These are phyloP conservation scores for Thraustochytrium sp. DNA, from an alignment of 352 stramenopile genomes.

Conservation along the genomic window DNA sequence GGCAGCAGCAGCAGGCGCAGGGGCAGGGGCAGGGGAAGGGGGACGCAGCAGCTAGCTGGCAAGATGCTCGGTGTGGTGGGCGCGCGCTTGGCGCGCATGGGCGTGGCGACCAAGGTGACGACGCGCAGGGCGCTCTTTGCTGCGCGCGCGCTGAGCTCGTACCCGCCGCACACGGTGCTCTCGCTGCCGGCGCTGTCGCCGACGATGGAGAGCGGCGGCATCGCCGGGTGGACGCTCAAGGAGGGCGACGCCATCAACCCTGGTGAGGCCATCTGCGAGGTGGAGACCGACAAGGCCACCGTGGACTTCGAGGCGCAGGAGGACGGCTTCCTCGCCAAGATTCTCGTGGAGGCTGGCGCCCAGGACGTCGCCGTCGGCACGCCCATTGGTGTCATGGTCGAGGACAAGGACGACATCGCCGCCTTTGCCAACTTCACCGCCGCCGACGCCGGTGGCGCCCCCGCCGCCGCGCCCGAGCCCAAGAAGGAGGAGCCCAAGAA, in stretches of 20 bases:
- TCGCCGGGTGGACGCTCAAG: slow-evolving; percentile 52
- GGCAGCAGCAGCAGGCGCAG: background rate
- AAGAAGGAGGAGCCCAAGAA: background rate
- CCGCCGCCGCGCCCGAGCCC: slow-evolving; percentile 49
- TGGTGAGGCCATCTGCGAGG: slow-evolving; percentile 86
- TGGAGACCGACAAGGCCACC: slow-evolving; percentile 98
- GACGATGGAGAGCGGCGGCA: slow-evolving; percentile 47
- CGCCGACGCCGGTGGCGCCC: slow-evolving; percentile 57
- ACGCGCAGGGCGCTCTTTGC: background rate
- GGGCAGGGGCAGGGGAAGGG: background rate
- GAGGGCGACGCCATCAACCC: slow-evolving; percentile 75
- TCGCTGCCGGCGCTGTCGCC: slow-evolving; percentile 46
- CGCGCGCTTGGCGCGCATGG: background rate
- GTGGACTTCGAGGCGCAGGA: slow-evolving; percentile 98
- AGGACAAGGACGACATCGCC: slow-evolving; percentile 68
- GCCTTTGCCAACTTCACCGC: slow-evolving; percentile 66
- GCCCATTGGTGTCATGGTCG: slow-evolving; percentile 88
- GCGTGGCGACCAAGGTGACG: background rate
- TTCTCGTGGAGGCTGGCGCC: slow-evolving; percentile 75
- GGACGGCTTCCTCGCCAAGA: slow-evolving; percentile 88
- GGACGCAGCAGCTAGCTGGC: background rate
- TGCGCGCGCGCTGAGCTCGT: background rate
- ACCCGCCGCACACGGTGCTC: slow-evolving; percentile 43
- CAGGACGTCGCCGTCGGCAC: slow-evolving; percentile 80
- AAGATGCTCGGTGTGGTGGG: background rate